Conservation (phyloP, 2,329 filamentous ascomycete species). For the Mycosphaerella sp. region DNA sequence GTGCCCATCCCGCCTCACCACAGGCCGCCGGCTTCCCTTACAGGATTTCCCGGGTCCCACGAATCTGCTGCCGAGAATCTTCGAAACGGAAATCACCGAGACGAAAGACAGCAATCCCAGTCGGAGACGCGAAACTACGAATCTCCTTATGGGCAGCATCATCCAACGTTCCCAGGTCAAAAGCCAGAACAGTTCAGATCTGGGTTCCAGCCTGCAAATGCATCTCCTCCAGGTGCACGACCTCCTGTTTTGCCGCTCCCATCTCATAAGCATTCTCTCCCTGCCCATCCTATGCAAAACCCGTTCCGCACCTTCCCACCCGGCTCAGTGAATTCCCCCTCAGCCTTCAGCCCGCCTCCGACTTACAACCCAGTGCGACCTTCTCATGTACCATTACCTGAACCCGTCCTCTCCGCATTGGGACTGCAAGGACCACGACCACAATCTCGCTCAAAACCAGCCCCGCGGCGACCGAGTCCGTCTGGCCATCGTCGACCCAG, state of each 20-base stretch:
- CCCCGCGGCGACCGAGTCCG: slow-evolving; percentile 1
- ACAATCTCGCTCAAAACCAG: not conserved
- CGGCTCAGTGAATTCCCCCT: not conserved
- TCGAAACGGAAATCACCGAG: not conserved
- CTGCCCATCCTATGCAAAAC: slow-evolving; percentile 1
- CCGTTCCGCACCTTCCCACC: slow-evolving; percentile 6
- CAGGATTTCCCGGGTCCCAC: not conserved
- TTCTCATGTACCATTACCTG: slow-evolving; percentile 4
- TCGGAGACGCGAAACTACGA: slow-evolving; percentile 2
- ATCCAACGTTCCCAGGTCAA: slow-evolving; percentile 25
- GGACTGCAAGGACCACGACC: slow-evolving; percentile 4
- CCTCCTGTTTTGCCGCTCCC: not conserved
- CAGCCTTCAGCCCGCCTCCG: not conserved
- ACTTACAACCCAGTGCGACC: slow-evolving; percentile 1
- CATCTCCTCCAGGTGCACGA: not conserved
- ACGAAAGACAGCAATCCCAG: not conserved
- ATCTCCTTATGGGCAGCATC: slow-evolving; percentile 46
- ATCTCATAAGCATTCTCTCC: not conserved
- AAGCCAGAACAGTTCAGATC: slow-evolving; percentile 26
- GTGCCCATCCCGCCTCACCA: not conserved
- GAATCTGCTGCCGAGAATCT: not conserved
- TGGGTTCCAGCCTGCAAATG: not conserved
- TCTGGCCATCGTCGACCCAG: slow-evolving; percentile 4
- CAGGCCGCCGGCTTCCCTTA: slow-evolving; percentile 4
- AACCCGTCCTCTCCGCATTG: slow-evolving; percentile 5